Conservation (phyloP, 1,284 basidiomycete species). For the Sporisorium scitamineum region DNA sequence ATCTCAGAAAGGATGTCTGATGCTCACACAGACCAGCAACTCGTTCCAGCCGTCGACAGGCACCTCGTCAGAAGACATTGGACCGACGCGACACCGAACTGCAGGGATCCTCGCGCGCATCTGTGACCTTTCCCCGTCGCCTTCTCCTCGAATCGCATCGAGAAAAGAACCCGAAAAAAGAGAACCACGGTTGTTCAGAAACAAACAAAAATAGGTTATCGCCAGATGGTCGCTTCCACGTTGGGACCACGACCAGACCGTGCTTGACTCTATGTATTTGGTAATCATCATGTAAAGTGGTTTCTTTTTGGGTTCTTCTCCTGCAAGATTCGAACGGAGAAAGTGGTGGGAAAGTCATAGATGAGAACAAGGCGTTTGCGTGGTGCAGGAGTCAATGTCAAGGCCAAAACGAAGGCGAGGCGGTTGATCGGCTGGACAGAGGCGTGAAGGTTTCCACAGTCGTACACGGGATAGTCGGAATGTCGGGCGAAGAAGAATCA, state of each 20-base stretch:
- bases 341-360: not conserved
- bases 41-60: too few species aligned
- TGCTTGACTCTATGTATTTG: constrained; percentile 59
- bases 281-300: constrained; percentile 37
- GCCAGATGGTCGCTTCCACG: constrained; percentile 54
- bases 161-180: not conserved
- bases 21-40: not conserved
- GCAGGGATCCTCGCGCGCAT: not conserved
- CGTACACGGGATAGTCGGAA: not conserved
- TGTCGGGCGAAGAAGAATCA: too few species aligned
- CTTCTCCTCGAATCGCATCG: not conserved
- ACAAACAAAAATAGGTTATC: constrained; percentile 48
- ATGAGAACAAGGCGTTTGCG: not conserved
- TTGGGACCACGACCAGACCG: constrained; percentile 53
- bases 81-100: not conserved
- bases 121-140: not conserved
- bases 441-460: not conserved
- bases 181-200: constrained; percentile 16
- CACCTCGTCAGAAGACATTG: not conserved
- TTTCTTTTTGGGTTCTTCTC: not conserved
- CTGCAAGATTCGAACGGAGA: not conserved
- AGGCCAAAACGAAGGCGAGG: not conserved
- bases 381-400: not conserved
- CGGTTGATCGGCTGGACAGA: not conserved
- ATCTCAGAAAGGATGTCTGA: not conserved